Base-by-base conservation (phyloP, 768 basidiomycete species). In the Lactarius evosmus region DNA sequence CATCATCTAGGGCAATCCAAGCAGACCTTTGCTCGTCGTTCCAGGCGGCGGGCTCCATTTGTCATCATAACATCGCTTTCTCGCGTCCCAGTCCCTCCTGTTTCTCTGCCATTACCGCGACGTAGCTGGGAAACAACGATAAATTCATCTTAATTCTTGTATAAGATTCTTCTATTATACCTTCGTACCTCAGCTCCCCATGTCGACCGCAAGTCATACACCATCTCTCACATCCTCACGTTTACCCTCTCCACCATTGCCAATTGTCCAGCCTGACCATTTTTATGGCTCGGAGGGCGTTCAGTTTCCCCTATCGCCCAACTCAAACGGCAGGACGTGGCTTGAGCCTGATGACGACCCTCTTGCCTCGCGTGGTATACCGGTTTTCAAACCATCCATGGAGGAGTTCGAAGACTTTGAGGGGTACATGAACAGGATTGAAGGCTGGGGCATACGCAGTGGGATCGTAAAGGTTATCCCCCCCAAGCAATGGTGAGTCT, bases 381-480 rank as follows among this genome's bases (percentile, higher is more conserved):
- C 96, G 6, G 94, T 99, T 12, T 99, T 99, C 82, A 89, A 86
- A 72, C 97, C 97, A 9, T 85, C 89, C 2, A 89, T 95, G 85
- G 87, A 88, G 56, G 93, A 98, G 70, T 97, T 97, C 70, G 74
- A 79, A 66, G 91, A 95, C 75, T 98, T 98, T 74, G 96, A 99
- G 71, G 87, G 72, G 12, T 98, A 93, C 74, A 88, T 97, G 83
- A 87, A 84, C 67, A 84, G 77, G 65, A 82, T 98, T 51, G 93
- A 95, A 73, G 83, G 85, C 65, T 99, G 97, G 93, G 97, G 97
- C 1, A 83, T 80, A 72, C 80, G 80, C 62, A 94, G 93, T 67
- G 97, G 97, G 27, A 96, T 98, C 67, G 89, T 95, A 65, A 99
- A 99, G 76, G 85, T 99, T 66, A 89, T 99, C 64, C 96, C 96